Conservation (phyloP, 495 filamentous ascomycete species). For the Entonaema liquescens region DNA sequence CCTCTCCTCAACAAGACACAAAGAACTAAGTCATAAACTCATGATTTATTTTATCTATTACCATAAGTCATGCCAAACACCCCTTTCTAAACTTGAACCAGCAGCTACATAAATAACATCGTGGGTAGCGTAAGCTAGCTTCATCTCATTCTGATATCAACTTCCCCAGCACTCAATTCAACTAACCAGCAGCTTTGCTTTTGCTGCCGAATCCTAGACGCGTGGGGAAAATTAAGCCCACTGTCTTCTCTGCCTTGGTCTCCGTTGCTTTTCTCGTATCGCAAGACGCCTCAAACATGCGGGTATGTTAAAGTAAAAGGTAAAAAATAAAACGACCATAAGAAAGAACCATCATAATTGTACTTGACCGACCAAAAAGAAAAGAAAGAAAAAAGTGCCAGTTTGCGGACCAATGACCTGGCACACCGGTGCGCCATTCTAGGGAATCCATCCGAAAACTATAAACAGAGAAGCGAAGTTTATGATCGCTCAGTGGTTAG, state of each 20-base stretch:
- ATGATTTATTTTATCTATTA: constrained; percentile 21
- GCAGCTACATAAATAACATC: constrained; percentile 3
- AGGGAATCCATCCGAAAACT: constrained; percentile 24
- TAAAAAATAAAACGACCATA: background rate
- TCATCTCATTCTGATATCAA: constrained; percentile 38
- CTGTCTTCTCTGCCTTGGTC: background rate
- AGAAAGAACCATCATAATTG: constrained; percentile 16
- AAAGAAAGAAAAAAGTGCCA: constrained; percentile 15
- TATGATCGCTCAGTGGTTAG: background rate
- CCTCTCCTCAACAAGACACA: background rate
- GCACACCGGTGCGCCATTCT: constrained; percentile 32
- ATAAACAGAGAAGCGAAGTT: constrained; percentile 35
- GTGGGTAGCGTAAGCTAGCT: constrained; percentile 9
- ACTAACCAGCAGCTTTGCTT: background rate
- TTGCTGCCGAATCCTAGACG: background rate
- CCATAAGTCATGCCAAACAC: background rate
- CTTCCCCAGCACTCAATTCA: background rate
- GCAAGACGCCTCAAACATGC: constrained; percentile 39
- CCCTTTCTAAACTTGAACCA: constrained; percentile 3
- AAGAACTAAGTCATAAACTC: background rate
- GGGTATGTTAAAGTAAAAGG: constrained; percentile 24
- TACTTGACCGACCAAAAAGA: constrained; percentile 9
- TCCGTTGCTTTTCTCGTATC: constrained; percentile 15
- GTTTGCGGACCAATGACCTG: constrained; percentile 15
- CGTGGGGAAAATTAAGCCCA: background rate